Evolutionary conservation across 176 grass and related monocot species (phyloP), one percentile per base, ranked within the genome.

Genomic region (Ampelocalamus luodianensis): DNA sequence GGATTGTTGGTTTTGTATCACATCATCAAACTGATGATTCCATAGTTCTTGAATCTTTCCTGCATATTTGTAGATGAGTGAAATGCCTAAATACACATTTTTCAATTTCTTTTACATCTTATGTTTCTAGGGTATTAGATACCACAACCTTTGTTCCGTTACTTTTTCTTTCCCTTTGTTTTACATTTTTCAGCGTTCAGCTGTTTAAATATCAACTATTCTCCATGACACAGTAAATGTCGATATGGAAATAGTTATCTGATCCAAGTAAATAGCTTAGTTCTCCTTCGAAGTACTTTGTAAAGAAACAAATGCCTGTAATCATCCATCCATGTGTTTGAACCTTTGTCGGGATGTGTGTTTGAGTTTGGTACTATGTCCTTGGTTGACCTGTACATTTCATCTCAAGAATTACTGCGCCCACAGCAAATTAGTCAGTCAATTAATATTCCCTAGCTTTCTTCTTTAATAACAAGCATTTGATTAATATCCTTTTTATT

Each of bases 301-400:
- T 65, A 44, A 79, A 43, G 61, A 84, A 84, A 18, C 65, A 45
- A 76, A 58, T 74, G 26, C 59, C 12, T 82, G 74, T n/a, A 14
- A 68, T 68, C 60, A 78, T 36, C 54, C 14, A 18, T 76, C 43
- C n/a, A 86, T 82, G 42, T 42, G 13, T 23, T 59, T 56, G 75
- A 38, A 68, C 20, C 43, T 15, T 18, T 69, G 61, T 23, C 17
- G 20, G 40, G 36, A 75, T 62, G 66, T 76, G 29, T 71, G 24
- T 48, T 56, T 18, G n/a, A 76, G 46, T 18, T 44, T 79, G 27
- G 29, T 37, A 72, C 20, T 82, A 27, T 87, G 43, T 85, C 40
- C 44, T 24, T 54, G 45, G 27, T 58, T 68, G n/a, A 79, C 18
- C 37, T 77, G 14, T 26, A 61, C 29, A 69, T 42, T 78, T 81